Evolutionary conservation across 179 eudicot species (phyloP).

Genomic region (Patellifolia procumbens): DNA sequence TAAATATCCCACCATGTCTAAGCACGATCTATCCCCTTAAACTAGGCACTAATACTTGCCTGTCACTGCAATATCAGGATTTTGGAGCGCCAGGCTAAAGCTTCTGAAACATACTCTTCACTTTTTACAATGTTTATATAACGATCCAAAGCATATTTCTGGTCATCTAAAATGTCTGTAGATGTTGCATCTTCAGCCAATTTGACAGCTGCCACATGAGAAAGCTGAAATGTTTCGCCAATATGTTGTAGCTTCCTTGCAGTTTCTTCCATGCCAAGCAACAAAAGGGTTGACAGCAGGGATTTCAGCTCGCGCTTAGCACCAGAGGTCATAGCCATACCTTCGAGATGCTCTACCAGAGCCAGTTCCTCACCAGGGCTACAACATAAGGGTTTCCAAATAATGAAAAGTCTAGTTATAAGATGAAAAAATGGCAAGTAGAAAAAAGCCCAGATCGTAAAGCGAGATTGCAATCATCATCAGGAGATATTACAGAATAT

Average conservation of each 20-base stretch:
- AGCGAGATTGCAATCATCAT: neutral
- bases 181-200: slow-evolving; percentile 66
- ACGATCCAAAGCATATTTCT: slow-evolving; percentile 53
- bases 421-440: neutral
- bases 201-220: slow-evolving; percentile 82
- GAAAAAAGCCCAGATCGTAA: neutral
- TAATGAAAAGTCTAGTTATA: slow-evolving; percentile 12
- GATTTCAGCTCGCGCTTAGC: slow-evolving; percentile 74
- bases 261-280: slow-evolving; percentile 74
- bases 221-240: slow-evolving; percentile 63
- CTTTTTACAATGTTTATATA: slow-evolving; percentile 53
- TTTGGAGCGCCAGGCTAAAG: slow-evolving; percentile 69
- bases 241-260: slow-evolving; percentile 71
- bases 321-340: slow-evolving; percentile 68
- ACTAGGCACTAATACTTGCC: slow-evolving; percentile 29
- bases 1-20: neutral
- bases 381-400: slow-evolving; percentile 26
- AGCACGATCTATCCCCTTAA: neutral
- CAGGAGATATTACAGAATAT: neutral
- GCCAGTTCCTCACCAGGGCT: slow-evolving; percentile 96
- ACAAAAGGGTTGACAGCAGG: slow-evolving; percentile 61
- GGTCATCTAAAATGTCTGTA: slow-evolving; percentile 66
- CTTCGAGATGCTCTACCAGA: slow-evolving; percentile 84
- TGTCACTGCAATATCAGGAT: slow-evolving; percentile 48
- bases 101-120: slow-evolving; percentile 50